Evolutionary conservation across 75 land plant species (phyloP), one percentile per base, ranked within the genome.

Genomic region (Cunninghamia lanceolata): DNA sequence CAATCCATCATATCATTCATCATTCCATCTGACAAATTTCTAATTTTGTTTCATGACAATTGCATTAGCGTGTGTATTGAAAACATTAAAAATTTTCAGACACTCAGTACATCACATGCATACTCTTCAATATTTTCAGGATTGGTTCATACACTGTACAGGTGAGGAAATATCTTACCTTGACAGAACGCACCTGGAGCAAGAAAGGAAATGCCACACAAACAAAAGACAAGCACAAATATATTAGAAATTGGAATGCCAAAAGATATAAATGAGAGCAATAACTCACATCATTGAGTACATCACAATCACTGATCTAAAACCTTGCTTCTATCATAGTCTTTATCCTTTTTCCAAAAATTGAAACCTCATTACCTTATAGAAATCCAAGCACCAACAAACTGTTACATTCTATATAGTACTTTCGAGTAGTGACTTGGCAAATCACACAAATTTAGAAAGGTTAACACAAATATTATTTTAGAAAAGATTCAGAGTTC

Each of bases 101-200:
- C 15, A 78, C 85, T 56, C 42, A 8, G 53, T 34, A 2, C 5
- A 75, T 4, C 35, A 85, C 2, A 71, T 66, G 34, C 38, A 21
- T 8, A 40, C 17, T 78, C 9, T 38, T 38, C 17, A 45, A 85
- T 34, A 85, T 43, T 36, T 50, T 53, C 32, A 21, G 43, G 32
- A 84, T 21, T 85, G 86, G 9, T 19, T 36, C 30, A 84, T 45
- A 32, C 13, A 87, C 17, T 46, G 42, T 25, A 28, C 16, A 83
- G 45, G 34, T n/a, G 59, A 30, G 82, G 66, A 56, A 42, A 86
- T 42, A 84, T 90, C 94, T 76, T 90, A 96, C 98, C 98, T 96
- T 95, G 68, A 95, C 95, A 88, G 90, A 46, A 40, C 95, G 95
- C 87, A 95, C 96, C 98, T 95, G 91, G 91, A 93, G n/a, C 25